Percentiles rank a stretch among this genome's conserved stretches.
Conservation (phyloP, 169 alveolate species). For the Eimeria maxima region DNA sequence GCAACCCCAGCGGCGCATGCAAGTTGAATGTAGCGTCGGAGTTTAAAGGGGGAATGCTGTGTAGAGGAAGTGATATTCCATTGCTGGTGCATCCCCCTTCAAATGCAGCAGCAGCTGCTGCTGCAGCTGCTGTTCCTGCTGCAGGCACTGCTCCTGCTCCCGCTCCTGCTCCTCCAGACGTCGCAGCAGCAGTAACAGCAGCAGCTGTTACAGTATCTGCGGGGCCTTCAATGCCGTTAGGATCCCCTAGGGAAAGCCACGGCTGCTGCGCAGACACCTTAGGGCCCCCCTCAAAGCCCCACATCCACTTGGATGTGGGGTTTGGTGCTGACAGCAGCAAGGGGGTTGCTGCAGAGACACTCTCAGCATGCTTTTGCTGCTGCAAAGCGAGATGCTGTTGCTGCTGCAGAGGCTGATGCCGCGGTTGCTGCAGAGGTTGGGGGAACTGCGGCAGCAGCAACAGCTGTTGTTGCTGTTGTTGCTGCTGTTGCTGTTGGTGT, state of each 20-base stretch:
- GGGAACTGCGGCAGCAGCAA: constrained; percentile 21
- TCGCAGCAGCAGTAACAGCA: neutral
- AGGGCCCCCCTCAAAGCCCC: neutral
- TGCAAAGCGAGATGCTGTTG: neutral
- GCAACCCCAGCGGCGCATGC: neutral
- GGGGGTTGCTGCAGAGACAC: neutral
- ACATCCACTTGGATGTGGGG: neutral
- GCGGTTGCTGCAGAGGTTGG: constrained; percentile 14
- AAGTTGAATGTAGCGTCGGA: neutral
- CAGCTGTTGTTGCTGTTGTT: constrained; percentile 18
- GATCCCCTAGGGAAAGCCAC: neutral
- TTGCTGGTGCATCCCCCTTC: constrained; percentile 13
- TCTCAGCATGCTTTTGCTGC: constrained; percentile 6
- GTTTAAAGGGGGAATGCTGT: neutral
- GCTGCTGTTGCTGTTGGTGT: constrained; percentile 44
- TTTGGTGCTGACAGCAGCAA: constrained; percentile 7
- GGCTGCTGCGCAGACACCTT: neutral
- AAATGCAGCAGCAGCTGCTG: constrained; percentile 35
- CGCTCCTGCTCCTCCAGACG: neutral
- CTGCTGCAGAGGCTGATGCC: neutral
- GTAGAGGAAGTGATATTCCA: neutral
- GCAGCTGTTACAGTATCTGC: neutral
- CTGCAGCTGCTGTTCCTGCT: neutral
- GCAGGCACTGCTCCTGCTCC: neutral
- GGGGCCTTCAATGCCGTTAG: neutral